Evolutionary conservation across 2,329 filamentous ascomycete genomes (phyloP).

Genomic region (Beauveria caledonica): DNA sequence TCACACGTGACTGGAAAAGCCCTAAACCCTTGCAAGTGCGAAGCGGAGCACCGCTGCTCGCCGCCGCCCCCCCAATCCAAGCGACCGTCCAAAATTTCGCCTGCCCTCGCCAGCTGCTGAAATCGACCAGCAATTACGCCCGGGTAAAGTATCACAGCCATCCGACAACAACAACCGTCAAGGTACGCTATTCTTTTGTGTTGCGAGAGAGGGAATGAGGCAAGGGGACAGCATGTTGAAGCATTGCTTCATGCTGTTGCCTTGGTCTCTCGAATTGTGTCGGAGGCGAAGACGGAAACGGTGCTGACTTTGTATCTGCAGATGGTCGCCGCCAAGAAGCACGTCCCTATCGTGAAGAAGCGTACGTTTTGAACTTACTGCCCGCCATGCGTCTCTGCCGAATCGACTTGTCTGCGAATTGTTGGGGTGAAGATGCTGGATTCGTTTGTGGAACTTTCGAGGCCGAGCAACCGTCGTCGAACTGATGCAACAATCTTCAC

Average conservation of each 20-base stretch:
- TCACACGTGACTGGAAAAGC: not conserved
- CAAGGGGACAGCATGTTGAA: not conserved
- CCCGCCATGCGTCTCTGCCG: not conserved
- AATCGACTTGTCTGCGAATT: not conserved
- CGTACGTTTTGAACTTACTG: slow-evolving; percentile 56
- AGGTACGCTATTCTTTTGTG: not conserved
- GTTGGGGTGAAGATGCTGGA: not conserved
- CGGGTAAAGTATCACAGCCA: slow-evolving; percentile 11
- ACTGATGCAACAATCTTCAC: not conserved
- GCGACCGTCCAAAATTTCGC: slow-evolving; percentile 7
- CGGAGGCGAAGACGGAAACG: slow-evolving; percentile 13
- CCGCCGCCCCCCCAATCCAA: not conserved
- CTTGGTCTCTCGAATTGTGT: not conserved
- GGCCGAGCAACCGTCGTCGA: not conserved
- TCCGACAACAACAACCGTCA: slow-evolving; percentile 12
- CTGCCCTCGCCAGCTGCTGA: not conserved
- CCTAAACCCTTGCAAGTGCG: slow-evolving; percentile 8
- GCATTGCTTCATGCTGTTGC: not conserved
- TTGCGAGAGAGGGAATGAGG: not conserved
- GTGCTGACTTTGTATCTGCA: slow-evolving; percentile 30
- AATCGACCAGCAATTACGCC: slow-evolving; percentile 7
- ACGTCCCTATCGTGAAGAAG: slow-evolving; percentile 99
- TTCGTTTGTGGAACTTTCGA: not conserved
- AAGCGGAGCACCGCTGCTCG: not conserved
- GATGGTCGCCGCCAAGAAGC: slow-evolving; percentile 99